phyloP scores from a whole-genome alignment of 1,284 basidiomycete genomes.

The Ustanciosporium gigantosporum region DNA sequence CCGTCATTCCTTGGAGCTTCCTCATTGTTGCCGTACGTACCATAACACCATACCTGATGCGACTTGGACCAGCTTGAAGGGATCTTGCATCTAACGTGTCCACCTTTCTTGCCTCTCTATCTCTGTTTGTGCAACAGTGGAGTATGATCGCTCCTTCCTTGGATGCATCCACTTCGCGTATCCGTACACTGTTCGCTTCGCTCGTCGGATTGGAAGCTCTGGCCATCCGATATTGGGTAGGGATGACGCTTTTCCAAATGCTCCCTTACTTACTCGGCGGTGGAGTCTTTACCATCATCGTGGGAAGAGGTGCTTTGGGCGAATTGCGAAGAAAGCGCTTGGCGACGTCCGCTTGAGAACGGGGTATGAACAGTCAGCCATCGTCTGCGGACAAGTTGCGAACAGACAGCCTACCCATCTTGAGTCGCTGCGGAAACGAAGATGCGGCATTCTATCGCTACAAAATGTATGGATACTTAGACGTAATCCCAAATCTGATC shows the following conservation, averaged over 20 bases:
- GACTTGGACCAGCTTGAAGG: no score
- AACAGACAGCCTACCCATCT: no score
- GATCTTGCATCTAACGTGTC: no score
- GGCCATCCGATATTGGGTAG: conserved; percentile 46
- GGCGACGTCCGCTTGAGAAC: conserved; percentile 14
- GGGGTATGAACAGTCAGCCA: no score
- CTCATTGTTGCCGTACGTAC: conserved; percentile 22
- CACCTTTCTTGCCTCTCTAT: not conserved
- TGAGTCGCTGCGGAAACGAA: no score
- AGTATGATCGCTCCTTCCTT: conserved; percentile 15
- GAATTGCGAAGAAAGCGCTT: conserved; percentile 38
- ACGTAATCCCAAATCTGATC: no score
- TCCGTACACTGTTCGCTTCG: conserved; percentile 19
- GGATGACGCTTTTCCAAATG: conserved; percentile 50
- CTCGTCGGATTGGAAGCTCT: conserved; percentile 35
- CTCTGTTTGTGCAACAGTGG: conserved; percentile 3
- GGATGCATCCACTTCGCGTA: conserved; percentile 11
- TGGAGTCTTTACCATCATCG: conserved; percentile 37
- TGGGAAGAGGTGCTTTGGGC: conserved; percentile 35
- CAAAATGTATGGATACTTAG: no score
- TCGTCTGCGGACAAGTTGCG: no score
- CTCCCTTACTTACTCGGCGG: conserved; percentile 37
- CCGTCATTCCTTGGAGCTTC: conserved; percentile 40
- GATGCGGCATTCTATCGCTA: no score
- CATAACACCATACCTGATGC: no score